A percentile compares a stretch with the other conserved stretches of the same genome.
These are phyloP conservation scores for Debaryomyces castellii DNA, from an alignment of 805 yeast genomes.

Conservation along the genomic window DNA sequence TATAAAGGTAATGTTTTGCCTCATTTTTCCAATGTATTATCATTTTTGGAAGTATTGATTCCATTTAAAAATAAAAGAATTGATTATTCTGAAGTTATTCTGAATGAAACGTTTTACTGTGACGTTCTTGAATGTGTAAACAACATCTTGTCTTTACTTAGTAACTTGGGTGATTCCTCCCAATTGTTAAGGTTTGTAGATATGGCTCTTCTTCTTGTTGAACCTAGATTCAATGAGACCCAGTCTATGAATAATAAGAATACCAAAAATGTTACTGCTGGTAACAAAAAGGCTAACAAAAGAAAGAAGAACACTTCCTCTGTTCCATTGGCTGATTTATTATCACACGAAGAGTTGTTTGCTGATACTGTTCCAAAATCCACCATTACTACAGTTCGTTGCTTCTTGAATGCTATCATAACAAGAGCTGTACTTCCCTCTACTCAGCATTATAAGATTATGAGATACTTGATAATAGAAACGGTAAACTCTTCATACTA, in stretches of 20 bases:
- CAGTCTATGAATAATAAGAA: conserved; percentile 9
- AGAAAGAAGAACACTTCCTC: conserved; percentile 43
- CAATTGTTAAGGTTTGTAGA: conserved; percentile 58
- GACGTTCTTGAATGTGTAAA: conserved; percentile 30
- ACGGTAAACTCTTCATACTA: conserved; percentile 28
- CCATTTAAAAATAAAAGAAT: conserved; percentile 47
- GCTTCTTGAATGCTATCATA: conserved; percentile 51
- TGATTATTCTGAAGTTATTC: conserved; percentile 29
- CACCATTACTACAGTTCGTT: conserved; percentile 35
- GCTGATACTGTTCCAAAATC: conserved; percentile 35
- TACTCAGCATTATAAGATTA: conserved; percentile 60
- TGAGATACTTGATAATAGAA: conserved; percentile 35
- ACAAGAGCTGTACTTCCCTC: conserved; percentile 54
- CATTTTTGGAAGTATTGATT: conserved; percentile 56
- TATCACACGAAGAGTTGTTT: conserved; percentile 65
- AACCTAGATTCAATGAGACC: conserved; percentile 28
- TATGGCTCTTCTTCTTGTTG: conserved; percentile 44
- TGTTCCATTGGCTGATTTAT: conserved; percentile 62
- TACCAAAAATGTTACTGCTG: conserved; percentile 2
- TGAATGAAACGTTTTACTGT: conserved; percentile 41
- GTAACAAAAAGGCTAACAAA: conserved; percentile 27
- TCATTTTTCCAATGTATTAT: conserved; percentile 48
- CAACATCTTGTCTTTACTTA: conserved; percentile 31
- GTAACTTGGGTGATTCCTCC: conserved; percentile 48
- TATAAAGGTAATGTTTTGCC: conserved; percentile 45